These are phyloP conservation scores for Heracleum sosnowskyi DNA, from an alignment of 129 eudicot species.

Conservation along the genomic window DNA sequence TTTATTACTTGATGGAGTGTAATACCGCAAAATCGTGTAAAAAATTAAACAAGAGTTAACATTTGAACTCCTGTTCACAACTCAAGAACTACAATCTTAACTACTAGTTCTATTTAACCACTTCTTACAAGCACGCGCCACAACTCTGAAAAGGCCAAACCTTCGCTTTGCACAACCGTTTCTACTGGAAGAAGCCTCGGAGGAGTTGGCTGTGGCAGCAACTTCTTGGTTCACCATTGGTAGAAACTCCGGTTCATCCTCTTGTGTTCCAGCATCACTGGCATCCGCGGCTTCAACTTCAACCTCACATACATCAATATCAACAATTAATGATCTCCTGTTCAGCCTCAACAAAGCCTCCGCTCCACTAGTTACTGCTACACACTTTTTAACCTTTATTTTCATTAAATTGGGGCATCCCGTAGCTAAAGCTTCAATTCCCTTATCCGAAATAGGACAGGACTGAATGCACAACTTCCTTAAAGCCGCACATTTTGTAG, in stretches of 20 bases:
- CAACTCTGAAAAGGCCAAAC: conserved; percentile 57
- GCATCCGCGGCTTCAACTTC: conserved; percentile 52
- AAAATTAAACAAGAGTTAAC: neutral
- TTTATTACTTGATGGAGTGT: neutral
- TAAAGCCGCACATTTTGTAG: conserved; percentile 16
- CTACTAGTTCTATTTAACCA: conserved; percentile 41
- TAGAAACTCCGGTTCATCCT: conserved; percentile 43
- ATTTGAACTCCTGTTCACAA: neutral
- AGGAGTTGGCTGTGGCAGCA: conserved; percentile 5
- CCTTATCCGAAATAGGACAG: conserved; percentile 18
- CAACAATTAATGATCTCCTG: conserved; percentile 36
- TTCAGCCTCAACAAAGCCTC: conserved; percentile 12
- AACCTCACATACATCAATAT: conserved; percentile 58
- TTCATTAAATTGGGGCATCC: conserved; percentile 25
- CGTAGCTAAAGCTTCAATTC: conserved; percentile 13
- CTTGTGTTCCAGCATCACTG: conserved; percentile 52
- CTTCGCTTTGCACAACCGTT: conserved; percentile 42
- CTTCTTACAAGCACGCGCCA: conserved; percentile 47
- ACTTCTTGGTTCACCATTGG: conserved; percentile 18
- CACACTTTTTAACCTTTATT: conserved; percentile 21
- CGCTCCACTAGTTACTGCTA: conserved; percentile 15
- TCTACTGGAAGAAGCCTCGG: conserved; percentile 32
- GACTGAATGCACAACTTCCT: conserved; percentile 22
- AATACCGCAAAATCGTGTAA: neutral
- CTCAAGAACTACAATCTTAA: conserved; percentile 17